Evolutionary conservation across 2,329 filamentous ascomycete genomes (phyloP), one percentile per base, ranked within the genome.

Genomic region (Talaromyces sp.): DNA sequence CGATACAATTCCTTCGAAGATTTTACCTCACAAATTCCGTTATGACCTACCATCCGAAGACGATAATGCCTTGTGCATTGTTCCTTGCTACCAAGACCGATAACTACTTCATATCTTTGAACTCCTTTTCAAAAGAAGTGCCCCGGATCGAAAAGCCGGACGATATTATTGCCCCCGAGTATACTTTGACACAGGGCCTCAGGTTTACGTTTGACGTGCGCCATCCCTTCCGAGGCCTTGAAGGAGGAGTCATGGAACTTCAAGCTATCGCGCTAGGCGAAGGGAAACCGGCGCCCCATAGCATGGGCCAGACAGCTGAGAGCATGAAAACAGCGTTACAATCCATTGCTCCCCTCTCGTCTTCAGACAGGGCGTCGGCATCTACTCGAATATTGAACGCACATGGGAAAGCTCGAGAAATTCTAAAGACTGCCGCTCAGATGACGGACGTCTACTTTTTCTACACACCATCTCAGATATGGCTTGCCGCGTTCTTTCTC

Each of bases 381-480:
- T 67, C 72, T 28, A 73, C 81, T 61, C 79, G 85, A 22, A 80
- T 87, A 57, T 78, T 78, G 30, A 81, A 81, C 11, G 91, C 91
- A 0, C 92, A 96, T 71, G 81, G 81, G n/a, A 84, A 83, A 58
- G 90, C 93, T 0, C 84, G 90, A 49, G 85, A 88, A 22, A 82
- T 91, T 54, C 84, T 96, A 59, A 91, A 91, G 71, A 89, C 87
- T 59, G 90, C 91, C 61, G 90, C 92, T 0, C 80, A 96, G 57
- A 83, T 97, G 64, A 96, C 93, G 28, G 95, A 99, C 70, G 92
- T 86, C n/a, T 98, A 98, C 78, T 97, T 98, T 77, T 89, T 96
- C 75, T 98, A 91, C 77, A 93, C 93, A 0, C 95, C 95, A 0
- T 90, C 91, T 27, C 95, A 99, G 74, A 96, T 98, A 72, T 93